These are phyloP conservation scores for Artemisia annua DNA, from an alignment of 129 eudicot genomes.

Conservation along the genomic window DNA sequence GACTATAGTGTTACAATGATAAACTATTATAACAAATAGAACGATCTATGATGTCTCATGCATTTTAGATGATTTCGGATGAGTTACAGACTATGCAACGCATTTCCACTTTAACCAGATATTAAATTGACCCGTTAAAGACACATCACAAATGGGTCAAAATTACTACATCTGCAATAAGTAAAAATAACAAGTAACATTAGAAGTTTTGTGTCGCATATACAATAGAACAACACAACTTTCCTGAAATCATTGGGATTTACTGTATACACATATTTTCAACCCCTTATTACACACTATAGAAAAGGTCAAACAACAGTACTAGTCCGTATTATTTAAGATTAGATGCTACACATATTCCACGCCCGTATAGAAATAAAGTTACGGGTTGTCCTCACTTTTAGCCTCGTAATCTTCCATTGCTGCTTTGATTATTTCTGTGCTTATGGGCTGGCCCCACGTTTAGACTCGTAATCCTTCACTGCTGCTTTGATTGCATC, in stretches of 20 bases:
- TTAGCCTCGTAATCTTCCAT: constrained; percentile 71
- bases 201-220: neutral
- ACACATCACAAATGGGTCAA: no score
- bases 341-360: neutral
- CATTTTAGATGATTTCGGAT: no score
- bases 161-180: no score
- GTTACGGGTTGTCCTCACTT: constrained; percentile 25
- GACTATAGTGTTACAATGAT: no score
- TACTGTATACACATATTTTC: neutral
- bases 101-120: no score
- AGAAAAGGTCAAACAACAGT: neutral
- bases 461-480: constrained; percentile 72
- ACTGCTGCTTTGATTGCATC: constrained; percentile 93
- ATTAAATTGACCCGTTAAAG: no score
- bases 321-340: neutral
- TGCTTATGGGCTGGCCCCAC: constrained; percentile 18
- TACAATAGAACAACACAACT: neutral
- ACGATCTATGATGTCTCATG: no score
- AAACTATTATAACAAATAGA: no score
- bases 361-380: neutral
- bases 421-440: constrained; percentile 84
- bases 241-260: neutral
- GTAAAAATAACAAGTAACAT: no score
- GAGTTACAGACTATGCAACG: no score
- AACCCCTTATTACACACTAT: constrained; percentile 10